Conservation (phyloP, 2,329 filamentous ascomycete species). For the Trichoderma harzianum region DNA sequence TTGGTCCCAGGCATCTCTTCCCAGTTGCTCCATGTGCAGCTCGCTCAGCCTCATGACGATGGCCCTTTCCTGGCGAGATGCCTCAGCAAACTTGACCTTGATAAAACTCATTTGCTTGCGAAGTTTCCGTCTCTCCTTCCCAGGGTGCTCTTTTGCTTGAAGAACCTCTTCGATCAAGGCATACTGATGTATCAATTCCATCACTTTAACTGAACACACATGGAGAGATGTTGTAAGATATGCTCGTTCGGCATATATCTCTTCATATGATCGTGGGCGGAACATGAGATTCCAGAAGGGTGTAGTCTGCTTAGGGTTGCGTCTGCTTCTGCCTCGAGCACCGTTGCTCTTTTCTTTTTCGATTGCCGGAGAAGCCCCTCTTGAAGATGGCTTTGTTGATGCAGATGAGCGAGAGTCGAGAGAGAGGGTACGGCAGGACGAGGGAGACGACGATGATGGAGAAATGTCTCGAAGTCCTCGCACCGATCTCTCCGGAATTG, state of each 20-base stretch:
- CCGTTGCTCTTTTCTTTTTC: slow-evolving; percentile 7
- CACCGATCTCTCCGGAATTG: neutral
- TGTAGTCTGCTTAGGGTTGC: neutral
- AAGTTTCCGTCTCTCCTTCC: slow-evolving; percentile 31
- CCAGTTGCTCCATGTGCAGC: slow-evolving; percentile 47
- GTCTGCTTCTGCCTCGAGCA: neutral
- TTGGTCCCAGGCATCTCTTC: slow-evolving; percentile 39
- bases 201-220: slow-evolving; percentile 37
- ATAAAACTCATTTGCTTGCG: slow-evolving; percentile 43
- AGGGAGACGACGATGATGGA: slow-evolving; percentile 3
- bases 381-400: slow-evolving; percentile 12
- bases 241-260: slow-evolving; percentile 44
- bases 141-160: slow-evolving; percentile 20
- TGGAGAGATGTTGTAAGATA: slow-evolving; percentile 45
- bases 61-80: slow-evolving; percentile 44
- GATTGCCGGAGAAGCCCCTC: neutral
- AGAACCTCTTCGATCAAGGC: slow-evolving; percentile 35
- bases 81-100: slow-evolving; percentile 42
- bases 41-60: slow-evolving; percentile 48
- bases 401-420: neutral
- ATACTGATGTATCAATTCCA: slow-evolving; percentile 39
- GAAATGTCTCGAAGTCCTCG: neutral
- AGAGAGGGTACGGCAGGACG: neutral
- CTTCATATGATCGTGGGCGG: slow-evolving; percentile 39
- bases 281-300: slow-evolving; percentile 26